Conservation (phyloP, 192 early-diverging fungal species). For the Geranomyces michiganensis region DNA sequence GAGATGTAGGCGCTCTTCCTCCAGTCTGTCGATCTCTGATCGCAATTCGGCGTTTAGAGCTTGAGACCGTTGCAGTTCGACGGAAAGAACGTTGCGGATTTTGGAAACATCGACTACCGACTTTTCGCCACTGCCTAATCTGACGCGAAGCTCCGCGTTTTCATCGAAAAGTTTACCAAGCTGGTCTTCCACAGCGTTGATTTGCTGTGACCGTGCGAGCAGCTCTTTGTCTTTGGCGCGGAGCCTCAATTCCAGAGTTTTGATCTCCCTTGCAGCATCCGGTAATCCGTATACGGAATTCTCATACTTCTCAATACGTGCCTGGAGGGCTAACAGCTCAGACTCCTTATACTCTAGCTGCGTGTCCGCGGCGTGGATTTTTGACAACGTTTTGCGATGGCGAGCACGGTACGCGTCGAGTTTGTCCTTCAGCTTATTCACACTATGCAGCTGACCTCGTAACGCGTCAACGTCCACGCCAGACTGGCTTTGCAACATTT, state of each 20-base stretch:
- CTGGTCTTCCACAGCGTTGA: constrained; percentile 51
- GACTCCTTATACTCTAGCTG: constrained; percentile 50
- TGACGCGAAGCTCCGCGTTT: constrained; percentile 43
- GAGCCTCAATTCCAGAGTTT: constrained; percentile 45
- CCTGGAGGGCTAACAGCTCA: constrained; percentile 43
- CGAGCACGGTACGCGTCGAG: constrained; percentile 36
- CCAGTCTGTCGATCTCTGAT: constrained; percentile 53
- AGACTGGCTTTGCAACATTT: constrained; percentile 22
- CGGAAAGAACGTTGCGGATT: constrained; percentile 34
- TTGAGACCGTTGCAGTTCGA: constrained; percentile 52
- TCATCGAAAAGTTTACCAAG: constrained; percentile 50
- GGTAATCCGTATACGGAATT: constrained; percentile 48
- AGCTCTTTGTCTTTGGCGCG: constrained; percentile 49
- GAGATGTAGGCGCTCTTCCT: constrained; percentile 55
- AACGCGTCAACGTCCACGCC: constrained; percentile 23
- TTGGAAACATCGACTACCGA: constrained; percentile 54
- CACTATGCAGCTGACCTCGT: constrained; percentile 28
- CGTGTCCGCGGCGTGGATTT: constrained; percentile 34
- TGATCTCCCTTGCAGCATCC: constrained; percentile 55
- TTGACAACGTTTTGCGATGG: constrained; percentile 28
- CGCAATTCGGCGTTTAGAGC: constrained; percentile 44
- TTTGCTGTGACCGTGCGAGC: constrained; percentile 32
- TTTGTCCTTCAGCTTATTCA: constrained; percentile 43
- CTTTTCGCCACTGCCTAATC: constrained; percentile 31
- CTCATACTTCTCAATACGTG: constrained; percentile 49